phyloP scores from a whole-genome alignment of 257 asterid genomes.

The Nyctanthes arbortristis region DNA sequence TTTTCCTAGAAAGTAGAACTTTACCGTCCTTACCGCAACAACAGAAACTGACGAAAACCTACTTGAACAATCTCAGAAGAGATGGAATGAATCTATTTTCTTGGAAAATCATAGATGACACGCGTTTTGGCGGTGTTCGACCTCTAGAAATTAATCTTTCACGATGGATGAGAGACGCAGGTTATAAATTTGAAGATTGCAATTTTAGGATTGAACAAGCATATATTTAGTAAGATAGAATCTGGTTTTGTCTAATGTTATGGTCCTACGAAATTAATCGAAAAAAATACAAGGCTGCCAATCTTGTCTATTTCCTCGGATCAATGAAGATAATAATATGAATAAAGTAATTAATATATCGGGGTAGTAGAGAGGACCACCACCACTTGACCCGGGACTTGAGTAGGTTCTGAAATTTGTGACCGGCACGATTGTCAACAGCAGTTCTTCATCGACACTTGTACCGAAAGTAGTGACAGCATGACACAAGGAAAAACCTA shows the following conservation, averaged over 20 bases:
- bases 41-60: background rate
- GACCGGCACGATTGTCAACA: constrained; percentile 25
- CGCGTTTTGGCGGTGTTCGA: too few relatives aligned
- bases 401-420: constrained; percentile 1
- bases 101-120: too few relatives aligned
- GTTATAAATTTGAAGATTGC: background rate
- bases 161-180: too few relatives aligned
- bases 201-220: background rate
- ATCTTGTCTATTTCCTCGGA: constrained; percentile 35
- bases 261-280: constrained; percentile 18
- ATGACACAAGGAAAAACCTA: too few relatives aligned
- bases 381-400: constrained; percentile 1
- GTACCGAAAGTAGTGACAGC: too few relatives aligned
- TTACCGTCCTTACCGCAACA: background rate
- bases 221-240: background rate
- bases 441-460: background rate
- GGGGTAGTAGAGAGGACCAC: constrained; percentile 31
- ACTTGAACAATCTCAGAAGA: too few relatives aligned
- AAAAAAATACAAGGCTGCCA: background rate
- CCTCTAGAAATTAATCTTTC: too few relatives aligned
- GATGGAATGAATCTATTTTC: too few relatives aligned
- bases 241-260: background rate
- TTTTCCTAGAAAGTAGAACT: background rate
- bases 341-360: constrained; percentile 13
- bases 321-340: constrained; percentile 15